Evolutionary conservation across 2,329 filamentous ascomycete genomes (phyloP).

Genomic region (Ophiocordyceps polyrhachis-furcata): DNA sequence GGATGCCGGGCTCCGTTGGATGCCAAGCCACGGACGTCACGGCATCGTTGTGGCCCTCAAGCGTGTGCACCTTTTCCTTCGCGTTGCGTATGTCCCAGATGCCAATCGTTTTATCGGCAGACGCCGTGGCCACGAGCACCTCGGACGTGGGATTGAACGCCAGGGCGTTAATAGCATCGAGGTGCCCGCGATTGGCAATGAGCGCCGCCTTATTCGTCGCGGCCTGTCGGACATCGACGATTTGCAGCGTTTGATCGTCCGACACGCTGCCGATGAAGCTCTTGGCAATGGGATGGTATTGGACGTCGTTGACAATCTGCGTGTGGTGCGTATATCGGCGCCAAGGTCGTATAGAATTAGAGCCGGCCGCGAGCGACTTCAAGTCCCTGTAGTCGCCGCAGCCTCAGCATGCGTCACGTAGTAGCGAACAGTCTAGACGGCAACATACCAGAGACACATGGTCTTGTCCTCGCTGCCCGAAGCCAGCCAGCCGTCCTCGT

Average conservation of each 20-base stretch:
- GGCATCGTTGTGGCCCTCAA: slow-evolving; percentile 74
- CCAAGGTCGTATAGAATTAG: slow-evolving; percentile 50
- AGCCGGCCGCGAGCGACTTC: slow-evolving; percentile 51
- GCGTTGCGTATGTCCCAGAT: slow-evolving; percentile 91
- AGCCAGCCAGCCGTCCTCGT: slow-evolving; percentile 60
- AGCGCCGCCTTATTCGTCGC: slow-evolving; percentile 49
- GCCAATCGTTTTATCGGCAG: slow-evolving; percentile 84
- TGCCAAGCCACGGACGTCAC: slow-evolving; percentile 93
- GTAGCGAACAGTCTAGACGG: neutral
- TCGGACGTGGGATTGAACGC: slow-evolving; percentile 90
- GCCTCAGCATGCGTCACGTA: neutral
- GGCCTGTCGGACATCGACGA: slow-evolving; percentile 64
- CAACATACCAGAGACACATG: slow-evolving; percentile 68
- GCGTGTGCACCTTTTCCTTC: slow-evolving; percentile 72
- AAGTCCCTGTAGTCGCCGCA: slow-evolving; percentile 44
- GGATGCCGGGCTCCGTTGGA: slow-evolving; percentile 69
- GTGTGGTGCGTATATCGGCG: slow-evolving; percentile 74
- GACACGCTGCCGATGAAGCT: slow-evolving; percentile 84
- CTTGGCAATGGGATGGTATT: slow-evolving; percentile 76
- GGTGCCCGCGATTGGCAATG: slow-evolving; percentile 55
- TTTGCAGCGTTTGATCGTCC: slow-evolving; percentile 82
- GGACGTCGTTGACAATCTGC: slow-evolving; percentile 89
- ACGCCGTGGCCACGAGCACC: slow-evolving; percentile 77
- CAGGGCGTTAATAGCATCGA: slow-evolving; percentile 87
- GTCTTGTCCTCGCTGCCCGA: slow-evolving; percentile 87